phyloP scores from a whole-genome alignment of 2,329 filamentous ascomycete species.

The Fusarium pilosicola region DNA sequence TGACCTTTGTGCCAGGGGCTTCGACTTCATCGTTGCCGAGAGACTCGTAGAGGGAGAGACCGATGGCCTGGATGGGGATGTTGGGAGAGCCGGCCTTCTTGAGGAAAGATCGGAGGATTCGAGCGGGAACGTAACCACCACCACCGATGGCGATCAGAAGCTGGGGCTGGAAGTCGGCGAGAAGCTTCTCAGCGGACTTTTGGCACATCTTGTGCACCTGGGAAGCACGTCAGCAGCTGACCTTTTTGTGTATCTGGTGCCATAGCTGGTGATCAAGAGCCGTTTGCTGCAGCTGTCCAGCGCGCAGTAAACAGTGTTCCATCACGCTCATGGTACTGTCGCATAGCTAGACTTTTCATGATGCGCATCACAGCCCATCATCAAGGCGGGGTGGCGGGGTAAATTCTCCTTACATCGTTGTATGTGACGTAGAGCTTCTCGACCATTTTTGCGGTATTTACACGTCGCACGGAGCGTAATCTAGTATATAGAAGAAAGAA shows the following conservation, averaged over 20 bases:
- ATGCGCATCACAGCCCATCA: constrained; percentile 33
- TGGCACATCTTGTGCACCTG: constrained; percentile 99
- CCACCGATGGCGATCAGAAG: constrained; percentile 99
- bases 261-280: not conserved
- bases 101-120: constrained; percentile 97
- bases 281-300: not conserved
- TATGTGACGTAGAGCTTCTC: constrained; percentile 92
- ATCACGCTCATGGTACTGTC: not conserved
- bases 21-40: constrained; percentile 73
- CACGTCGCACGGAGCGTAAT: constrained; percentile 14
- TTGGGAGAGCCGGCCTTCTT: constrained; percentile 88
- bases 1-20: constrained; percentile 87
- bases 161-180: constrained; percentile 87
- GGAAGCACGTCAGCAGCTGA: constrained; percentile 25
- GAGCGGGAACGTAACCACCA: constrained; percentile 95
- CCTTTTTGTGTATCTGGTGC: not conserved
- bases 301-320: not conserved
- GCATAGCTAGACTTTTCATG: constrained; percentile 19
- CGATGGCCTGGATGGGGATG: constrained; percentile 99
- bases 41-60: constrained; percentile 94
- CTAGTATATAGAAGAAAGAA: not conserved
- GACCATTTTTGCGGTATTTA: constrained; percentile 68
- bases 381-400: constrained; percentile 45
- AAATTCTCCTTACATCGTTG: constrained; percentile 75
- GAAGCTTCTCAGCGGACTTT: constrained; percentile 80